Evolutionary conservation across 1,284 basidiomycete species (phyloP), one percentile per base, ranked within the genome.

Genomic region (Melampsora medusae): DNA sequence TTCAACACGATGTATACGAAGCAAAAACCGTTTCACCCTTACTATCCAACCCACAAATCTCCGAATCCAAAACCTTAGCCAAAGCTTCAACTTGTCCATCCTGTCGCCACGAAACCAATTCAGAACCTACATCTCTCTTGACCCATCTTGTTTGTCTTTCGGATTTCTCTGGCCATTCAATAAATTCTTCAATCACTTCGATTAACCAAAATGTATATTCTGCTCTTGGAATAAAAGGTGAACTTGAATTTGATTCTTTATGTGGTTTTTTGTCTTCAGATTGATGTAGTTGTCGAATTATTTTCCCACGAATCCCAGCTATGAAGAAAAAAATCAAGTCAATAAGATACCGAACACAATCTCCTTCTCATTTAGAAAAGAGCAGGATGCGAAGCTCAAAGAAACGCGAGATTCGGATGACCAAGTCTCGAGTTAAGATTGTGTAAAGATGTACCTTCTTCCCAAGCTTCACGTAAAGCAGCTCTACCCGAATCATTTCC

Each of bases 21-120:
- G 42, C 1, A 14, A 10, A 46, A 14, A 46, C 42, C 14, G 10
- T 16, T 14, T 14, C 42, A 46, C 42, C 42, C 16, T 46, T 0
- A 46, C 14, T 16, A 46, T 46, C 16, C 14, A 46, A 46, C 10
- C 42, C 42, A 46, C 42, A 56, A 2, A 56, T 22, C 16, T 46
- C 35, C 6, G 28, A 42, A 25, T 70, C 69, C 17, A 59, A 46
- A 5, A 70, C 59, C 38, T 70, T 70, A 38, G 25, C 17, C 48
- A 70, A 48, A 62, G 69, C 69, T 38, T 70, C 69, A 12, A 70
- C 69, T n/a, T 53, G 50, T 59, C 69, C 69, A 33, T 70, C 69
- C 42, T 60, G 14, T 25, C 69, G 69, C 69, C 69, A 70, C 4
- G 25, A 9, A 48, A 70, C 69, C 6, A 70, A 59, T 16, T 70